A percentile compares a stretch with the other conserved stretches of the same genome.
Evolutionary conservation across 148 eudicot species (phyloP).

Genomic region (Chenopodium formosanum): DNA sequence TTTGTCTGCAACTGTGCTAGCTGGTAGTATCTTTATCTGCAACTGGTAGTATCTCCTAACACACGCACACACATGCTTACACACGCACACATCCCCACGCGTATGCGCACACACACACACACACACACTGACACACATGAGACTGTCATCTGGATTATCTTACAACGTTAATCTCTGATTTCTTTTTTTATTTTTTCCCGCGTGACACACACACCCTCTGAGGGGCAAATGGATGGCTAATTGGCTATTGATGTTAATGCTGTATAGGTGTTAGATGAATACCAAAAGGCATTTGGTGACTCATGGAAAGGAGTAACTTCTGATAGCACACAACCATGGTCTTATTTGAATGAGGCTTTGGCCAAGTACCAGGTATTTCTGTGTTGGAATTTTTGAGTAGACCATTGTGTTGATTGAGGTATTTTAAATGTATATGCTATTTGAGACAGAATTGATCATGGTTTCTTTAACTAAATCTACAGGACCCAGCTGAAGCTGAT

Average conservation of each 20-base stretch:
- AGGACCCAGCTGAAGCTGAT: constrained; percentile 99
- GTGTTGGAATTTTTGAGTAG: not conserved
- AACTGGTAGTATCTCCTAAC: too few species aligned
- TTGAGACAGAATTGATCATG: constrained; percentile 4
- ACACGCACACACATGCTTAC: too few species aligned
- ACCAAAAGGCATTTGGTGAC: constrained; percentile 80
- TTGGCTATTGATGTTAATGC: not conserved
- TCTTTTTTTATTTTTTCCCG: not conserved
- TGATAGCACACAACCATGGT: constrained; percentile 78
- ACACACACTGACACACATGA: too few species aligned
- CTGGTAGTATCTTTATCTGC: too few species aligned
- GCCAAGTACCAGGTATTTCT: constrained; percentile 68
- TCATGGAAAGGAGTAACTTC: constrained; percentile 68
- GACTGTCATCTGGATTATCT: too few species aligned
- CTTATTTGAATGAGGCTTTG: constrained; percentile 79
- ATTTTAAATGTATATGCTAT: not conserved
- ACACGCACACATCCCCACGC: too few species aligned
- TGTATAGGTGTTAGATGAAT: constrained; percentile 82
- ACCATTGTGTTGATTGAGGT: not conserved
- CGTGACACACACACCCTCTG: too few species aligned
- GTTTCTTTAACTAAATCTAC: constrained; percentile 18
- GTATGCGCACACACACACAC: too few species aligned
- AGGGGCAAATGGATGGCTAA: not conserved
- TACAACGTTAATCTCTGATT: too few species aligned
- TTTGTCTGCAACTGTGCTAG: too few species aligned